Conservation (phyloP, 1,284 basidiomycete species). For the Austropuccinia psidii region DNA sequence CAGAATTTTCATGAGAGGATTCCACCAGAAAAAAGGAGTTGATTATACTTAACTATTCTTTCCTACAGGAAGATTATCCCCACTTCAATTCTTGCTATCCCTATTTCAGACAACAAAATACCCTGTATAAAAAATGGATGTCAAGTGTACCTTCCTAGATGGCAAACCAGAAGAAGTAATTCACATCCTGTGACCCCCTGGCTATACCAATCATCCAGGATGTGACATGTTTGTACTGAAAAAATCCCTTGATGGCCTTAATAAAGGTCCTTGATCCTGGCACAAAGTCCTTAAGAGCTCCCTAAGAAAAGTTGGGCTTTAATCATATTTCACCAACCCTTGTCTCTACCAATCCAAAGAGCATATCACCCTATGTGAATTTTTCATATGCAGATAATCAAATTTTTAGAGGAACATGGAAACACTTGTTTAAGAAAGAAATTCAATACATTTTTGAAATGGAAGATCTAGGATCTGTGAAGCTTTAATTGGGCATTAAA, state of each 20-base stretch:
- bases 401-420: neutral
- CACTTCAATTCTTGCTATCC: neutral
- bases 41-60: constrained; percentile 8
- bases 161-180: neutral
- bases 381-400: neutral
- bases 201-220: too few species aligned
- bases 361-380: neutral
- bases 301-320: neutral
- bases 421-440: neutral
- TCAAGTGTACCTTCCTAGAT: neutral
- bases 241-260: neutral
- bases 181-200: neutral
- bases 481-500: neutral
- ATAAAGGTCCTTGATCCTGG: constrained; percentile 1
- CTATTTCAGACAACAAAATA: neutral
- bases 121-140: neutral
- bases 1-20: neutral
- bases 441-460: neutral
- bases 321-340: neutral
- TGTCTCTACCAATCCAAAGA: neutral
- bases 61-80: neutral
- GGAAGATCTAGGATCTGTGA: neutral
- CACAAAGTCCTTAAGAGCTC: neutral
- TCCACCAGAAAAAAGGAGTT: neutral
- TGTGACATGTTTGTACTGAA: neutral